These are phyloP conservation scores for Clonostachys chloroleuca DNA, from an alignment of 2,329 filamentous ascomycete species.

Conservation along the genomic window DNA sequence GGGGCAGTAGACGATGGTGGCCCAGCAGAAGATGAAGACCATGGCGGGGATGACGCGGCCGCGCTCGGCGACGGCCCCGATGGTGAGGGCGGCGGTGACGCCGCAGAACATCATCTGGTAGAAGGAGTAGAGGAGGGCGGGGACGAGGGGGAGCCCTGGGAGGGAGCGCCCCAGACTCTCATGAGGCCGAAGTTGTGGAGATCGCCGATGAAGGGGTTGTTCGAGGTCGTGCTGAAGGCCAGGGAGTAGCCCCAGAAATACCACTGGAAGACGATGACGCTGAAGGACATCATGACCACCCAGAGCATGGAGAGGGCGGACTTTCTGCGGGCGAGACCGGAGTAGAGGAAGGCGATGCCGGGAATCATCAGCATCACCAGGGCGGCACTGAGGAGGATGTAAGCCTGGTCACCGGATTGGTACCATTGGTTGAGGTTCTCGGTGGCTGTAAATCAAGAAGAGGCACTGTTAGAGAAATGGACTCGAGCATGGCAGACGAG, in stretches of 20 bases:
- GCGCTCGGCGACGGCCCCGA: conserved; percentile 90
- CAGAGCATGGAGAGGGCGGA: conserved; percentile 96
- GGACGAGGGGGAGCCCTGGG: conserved; percentile 81
- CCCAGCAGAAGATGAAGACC: conserved; percentile 96
- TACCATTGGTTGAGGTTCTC: conserved; percentile 97
- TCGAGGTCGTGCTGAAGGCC: conserved; percentile 78
- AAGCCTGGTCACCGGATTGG: conserved; percentile 85
- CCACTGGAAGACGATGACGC: conserved; percentile 95
- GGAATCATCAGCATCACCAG: conserved; percentile 98
- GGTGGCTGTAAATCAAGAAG: conserved; percentile 45
- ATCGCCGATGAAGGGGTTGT: conserved; percentile 89
- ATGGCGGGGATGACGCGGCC: conserved; percentile 89
- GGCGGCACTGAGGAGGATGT: conserved; percentile 82
- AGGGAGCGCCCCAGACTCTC: conserved; percentile 79
- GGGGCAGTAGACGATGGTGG: conserved; percentile 95
- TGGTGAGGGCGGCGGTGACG: conserved; percentile 85
- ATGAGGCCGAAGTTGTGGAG: conserved; percentile 84
- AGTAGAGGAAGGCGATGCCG: conserved; percentile 96
- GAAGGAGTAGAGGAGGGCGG: conserved; percentile 88
- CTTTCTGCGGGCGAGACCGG: conserved; percentile 93
- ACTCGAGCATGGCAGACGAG: conserved; percentile 60
- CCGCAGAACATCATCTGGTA: conserved; percentile 99
- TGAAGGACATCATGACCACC: conserved; percentile 92
- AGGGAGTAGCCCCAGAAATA: conserved; percentile 99
- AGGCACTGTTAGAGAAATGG: not conserved